Conservation (phyloP, 805 yeast genomes). For the Yamadazyma paraphyllophila region DNA sequence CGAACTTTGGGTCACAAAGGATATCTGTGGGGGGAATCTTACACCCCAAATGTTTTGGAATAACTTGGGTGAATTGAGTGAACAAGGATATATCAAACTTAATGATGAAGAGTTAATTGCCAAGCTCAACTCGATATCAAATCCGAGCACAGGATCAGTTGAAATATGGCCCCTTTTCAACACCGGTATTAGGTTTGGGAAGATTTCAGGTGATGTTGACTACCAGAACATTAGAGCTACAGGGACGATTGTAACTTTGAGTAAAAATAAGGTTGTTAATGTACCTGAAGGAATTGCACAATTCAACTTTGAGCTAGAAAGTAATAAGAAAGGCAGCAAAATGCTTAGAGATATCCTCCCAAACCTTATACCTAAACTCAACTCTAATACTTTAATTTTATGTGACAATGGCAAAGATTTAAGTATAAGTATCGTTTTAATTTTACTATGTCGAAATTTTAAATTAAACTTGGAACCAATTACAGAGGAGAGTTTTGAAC, state of each 20-base stretch:
- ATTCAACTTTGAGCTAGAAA: conserved; percentile 20
- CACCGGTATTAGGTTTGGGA: conserved; percentile 31
- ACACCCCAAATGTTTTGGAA: conserved; percentile 36
- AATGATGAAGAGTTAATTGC: conserved; percentile 22
- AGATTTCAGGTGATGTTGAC: conserved; percentile 18
- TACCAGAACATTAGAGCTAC: conserved; percentile 4
- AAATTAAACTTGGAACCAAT: conserved; percentile 39
- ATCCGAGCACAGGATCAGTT: background rate
- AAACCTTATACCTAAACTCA: conserved; percentile 30
- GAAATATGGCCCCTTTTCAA: conserved; percentile 13
- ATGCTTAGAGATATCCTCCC: conserved; percentile 50
- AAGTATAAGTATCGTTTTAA: conserved; percentile 58
- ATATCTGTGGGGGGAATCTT: conserved; percentile 44
- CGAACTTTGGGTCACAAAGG: conserved; percentile 64
- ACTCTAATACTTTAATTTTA: conserved; percentile 34
- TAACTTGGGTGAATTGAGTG: conserved; percentile 19
- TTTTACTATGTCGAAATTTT: conserved; percentile 48
- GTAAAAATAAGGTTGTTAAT: conserved; percentile 15
- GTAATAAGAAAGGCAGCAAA: conserved; percentile 66
- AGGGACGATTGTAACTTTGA: conserved; percentile 23
- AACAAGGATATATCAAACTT: conserved; percentile 8
- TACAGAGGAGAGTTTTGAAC: conserved; percentile 16
- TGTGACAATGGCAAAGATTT: conserved; percentile 69
- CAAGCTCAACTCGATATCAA: conserved; percentile 16
- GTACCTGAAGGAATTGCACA: conserved; percentile 12